Evolutionary conservation across 2,329 filamentous ascomycete species (phyloP).

Genomic region (Fusarium newnesense): DNA sequence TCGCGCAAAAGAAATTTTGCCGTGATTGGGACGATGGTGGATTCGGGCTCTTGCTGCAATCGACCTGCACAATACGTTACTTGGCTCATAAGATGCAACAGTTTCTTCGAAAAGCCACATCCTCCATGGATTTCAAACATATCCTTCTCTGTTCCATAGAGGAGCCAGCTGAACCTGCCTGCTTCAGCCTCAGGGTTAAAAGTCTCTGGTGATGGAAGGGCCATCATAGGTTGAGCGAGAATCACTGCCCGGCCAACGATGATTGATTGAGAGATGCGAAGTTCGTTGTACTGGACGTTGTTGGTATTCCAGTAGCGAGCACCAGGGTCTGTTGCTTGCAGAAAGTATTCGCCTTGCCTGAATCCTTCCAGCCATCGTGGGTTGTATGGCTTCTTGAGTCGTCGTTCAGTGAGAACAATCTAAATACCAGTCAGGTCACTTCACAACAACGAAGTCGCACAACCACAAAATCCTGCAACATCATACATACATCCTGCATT

Average conservation of each 20-base stretch:
- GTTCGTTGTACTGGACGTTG: constrained; percentile 48
- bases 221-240: constrained; percentile 53
- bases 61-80: constrained; percentile 52
- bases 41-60: constrained; percentile 48
- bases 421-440: constrained; percentile 17
- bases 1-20: constrained; percentile 43
- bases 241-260: constrained; percentile 54
- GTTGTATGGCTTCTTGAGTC: constrained; percentile 45
- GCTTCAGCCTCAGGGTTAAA: constrained; percentile 46
- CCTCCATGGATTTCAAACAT: constrained; percentile 54
- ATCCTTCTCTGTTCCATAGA: constrained; percentile 50
- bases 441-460: neutral
- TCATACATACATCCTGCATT: constrained; percentile 52
- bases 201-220: constrained; percentile 41
- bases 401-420: constrained; percentile 52
- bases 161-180: constrained; percentile 52
- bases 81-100: constrained; percentile 52
- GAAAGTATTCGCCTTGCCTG: constrained; percentile 48
- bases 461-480: neutral
- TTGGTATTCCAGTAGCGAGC: constrained; percentile 49
- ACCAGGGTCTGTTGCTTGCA: constrained; percentile 51
- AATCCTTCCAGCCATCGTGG: constrained; percentile 54
- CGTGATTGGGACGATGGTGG: constrained; percentile 46
- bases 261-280: constrained; percentile 52
- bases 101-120: constrained; percentile 54